Evolutionary conservation across 2,329 filamentous ascomycete species (phyloP).

Genomic region (Zymoseptoria tritici): DNA sequence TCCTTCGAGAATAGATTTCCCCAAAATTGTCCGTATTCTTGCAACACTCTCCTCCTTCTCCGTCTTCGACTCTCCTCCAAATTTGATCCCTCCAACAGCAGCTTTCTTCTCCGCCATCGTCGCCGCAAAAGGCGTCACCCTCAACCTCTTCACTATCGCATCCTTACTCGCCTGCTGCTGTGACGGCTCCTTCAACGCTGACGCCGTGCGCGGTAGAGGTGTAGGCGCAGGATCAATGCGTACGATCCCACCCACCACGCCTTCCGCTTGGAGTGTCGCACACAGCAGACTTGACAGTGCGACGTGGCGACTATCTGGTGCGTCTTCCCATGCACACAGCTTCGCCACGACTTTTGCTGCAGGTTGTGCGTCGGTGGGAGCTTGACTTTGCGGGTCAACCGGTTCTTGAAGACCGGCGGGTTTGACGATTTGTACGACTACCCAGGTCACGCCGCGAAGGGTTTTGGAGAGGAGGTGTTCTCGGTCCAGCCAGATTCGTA

Average conservation of each 20-base stretch:
- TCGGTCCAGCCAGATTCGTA: conserved; percentile 79
- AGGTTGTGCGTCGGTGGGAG: conserved; percentile 49
- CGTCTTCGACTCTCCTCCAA: conserved; percentile 78
- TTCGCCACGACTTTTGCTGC: conserved; percentile 67
- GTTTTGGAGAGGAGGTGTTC: conserved; percentile 66
- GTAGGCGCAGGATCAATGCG: conserved; percentile 76
- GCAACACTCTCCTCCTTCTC: conserved; percentile 71
- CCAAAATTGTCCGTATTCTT: conserved; percentile 65
- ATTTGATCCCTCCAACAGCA: conserved; percentile 57
- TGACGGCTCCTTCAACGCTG: conserved; percentile 34
- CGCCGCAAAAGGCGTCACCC: conserved; percentile 70
- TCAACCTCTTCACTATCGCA: conserved; percentile 56
- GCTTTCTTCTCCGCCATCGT: conserved; percentile 45
- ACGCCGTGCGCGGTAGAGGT: conserved; percentile 58
- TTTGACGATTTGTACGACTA: conserved; percentile 75
- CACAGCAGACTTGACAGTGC: conserved; percentile 75
- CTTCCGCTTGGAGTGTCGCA: conserved; percentile 60
- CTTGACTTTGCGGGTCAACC: conserved; percentile 63
- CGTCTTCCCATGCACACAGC: conserved; percentile 73
- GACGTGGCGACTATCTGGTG: conserved; percentile 71
- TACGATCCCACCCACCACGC: conserved; percentile 76
- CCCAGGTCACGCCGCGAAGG: conserved; percentile 69
- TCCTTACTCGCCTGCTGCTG: conserved; percentile 35
- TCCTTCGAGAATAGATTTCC: conserved; percentile 64
- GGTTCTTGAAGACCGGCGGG: conserved; percentile 68